phyloP scores from a whole-genome alignment of 225 moss, liverwort and hornwort genomes.

The Pseudisothecium myosuroides region DNA sequence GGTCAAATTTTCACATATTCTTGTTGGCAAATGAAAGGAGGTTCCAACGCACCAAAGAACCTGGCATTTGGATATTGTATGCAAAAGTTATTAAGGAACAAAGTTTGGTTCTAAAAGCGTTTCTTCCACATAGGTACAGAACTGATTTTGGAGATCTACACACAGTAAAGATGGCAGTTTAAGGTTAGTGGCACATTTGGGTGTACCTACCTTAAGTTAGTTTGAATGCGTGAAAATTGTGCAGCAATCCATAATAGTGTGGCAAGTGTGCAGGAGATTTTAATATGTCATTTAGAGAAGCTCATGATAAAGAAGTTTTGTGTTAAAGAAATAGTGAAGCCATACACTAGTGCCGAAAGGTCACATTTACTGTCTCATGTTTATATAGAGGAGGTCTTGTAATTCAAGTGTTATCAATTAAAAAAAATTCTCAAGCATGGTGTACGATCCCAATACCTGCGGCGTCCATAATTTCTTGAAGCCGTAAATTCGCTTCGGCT shows the following conservation, averaged over 20 bases:
- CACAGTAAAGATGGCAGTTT: no score
- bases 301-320: no score
- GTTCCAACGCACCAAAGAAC: no score
- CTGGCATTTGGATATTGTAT: no score
- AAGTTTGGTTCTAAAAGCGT: no score
- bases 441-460: background rate
- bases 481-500: constrained; percentile 59
- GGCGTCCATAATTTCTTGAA: constrained; percentile 77
- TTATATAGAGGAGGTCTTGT: background rate
- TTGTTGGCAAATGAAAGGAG: no score
- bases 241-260: background rate
- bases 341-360: background rate
- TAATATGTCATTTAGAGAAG: background rate
- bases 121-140: no score
- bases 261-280: background rate
- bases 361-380: background rate
- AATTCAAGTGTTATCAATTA: background rate
- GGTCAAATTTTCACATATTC: no score
- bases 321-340: background rate
- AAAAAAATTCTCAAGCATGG: background rate
- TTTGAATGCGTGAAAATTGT: background rate
- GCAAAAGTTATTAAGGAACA: no score
- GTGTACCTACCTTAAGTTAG: no score
- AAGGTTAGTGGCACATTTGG: no score
- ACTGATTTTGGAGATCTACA: no score